Evolutionary conservation across 2,329 filamentous ascomycete genomes (phyloP).

Genomic region (Penicillium corylophilum): DNA sequence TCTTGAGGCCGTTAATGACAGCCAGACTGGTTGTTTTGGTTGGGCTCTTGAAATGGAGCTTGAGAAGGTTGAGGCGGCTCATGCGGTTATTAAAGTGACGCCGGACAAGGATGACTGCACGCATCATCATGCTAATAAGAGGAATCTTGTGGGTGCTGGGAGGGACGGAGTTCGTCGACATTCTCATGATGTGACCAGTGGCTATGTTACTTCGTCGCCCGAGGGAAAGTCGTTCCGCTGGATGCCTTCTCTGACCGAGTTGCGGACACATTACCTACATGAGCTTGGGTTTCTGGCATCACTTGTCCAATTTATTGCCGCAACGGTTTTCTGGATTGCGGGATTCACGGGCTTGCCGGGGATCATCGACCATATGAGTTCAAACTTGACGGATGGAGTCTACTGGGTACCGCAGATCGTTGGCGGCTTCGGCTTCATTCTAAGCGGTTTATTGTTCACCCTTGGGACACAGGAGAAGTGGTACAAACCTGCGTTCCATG

Average conservation of each 20-base stretch:
- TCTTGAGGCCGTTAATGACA: conserved; percentile 68
- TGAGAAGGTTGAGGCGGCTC: conserved; percentile 26
- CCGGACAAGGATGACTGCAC: conserved; percentile 29
- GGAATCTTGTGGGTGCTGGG: conserved; percentile 23
- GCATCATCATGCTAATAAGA: conserved; percentile 45
- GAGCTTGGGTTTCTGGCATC: conserved; percentile 65
- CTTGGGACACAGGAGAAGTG: conserved; percentile 64
- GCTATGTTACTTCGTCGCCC: conserved; percentile 11
- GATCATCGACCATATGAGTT: conserved; percentile 53
- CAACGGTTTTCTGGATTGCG: conserved; percentile 64
- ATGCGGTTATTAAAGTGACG: conserved; percentile 12
- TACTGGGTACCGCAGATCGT: conserved; percentile 65
- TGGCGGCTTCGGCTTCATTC: conserved; percentile 62
- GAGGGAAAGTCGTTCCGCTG: conserved; percentile 53
- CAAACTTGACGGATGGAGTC: conserved; percentile 51
- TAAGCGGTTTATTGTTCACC: conserved; percentile 62
- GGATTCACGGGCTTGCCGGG: conserved; percentile 61
- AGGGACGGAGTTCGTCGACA: neutral
- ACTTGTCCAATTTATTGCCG: conserved; percentile 56
- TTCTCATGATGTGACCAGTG: conserved; percentile 1
- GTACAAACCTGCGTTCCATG: conserved; percentile 57
- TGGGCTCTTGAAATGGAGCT: conserved; percentile 62
- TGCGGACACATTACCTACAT: conserved; percentile 60
- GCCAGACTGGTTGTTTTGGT: conserved; percentile 64
- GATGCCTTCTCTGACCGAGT: conserved; percentile 58